Percentiles rank a stretch among this genome's conserved stretches.
Conservation (phyloP, 352 stramenopile genomes). For the Elongisporangium undulatum region DNA sequence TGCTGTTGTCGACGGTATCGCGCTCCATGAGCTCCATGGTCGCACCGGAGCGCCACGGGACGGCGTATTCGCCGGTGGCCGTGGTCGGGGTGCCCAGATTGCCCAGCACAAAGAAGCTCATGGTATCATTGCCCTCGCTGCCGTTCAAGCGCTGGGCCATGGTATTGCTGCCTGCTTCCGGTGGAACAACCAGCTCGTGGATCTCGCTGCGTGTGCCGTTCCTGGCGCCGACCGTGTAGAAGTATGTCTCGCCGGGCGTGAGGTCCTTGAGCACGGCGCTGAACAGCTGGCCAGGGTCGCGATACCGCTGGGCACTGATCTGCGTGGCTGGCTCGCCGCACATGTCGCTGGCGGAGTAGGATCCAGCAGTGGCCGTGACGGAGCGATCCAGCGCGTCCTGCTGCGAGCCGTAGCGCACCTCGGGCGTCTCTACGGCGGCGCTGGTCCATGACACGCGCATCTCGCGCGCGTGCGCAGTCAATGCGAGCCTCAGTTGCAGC, state of each 20-base stretch:
- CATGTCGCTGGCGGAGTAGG: constrained; percentile 27
- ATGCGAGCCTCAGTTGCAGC: constrained; percentile 31
- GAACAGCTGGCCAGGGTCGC: constrained; percentile 30
- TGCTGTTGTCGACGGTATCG: constrained; percentile 21
- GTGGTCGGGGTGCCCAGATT: constrained; percentile 44
- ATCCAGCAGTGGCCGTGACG: constrained; percentile 15
- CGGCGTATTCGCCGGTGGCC: constrained; percentile 21
- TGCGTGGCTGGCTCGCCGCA: constrained; percentile 17
- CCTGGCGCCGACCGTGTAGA: constrained; percentile 27
- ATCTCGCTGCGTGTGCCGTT: constrained; percentile 21
- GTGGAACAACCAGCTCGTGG: constrained; percentile 22
- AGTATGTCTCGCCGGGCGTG: constrained; percentile 23
- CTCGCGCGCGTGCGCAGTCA: constrained; percentile 24
- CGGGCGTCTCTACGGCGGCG: constrained; percentile 23
- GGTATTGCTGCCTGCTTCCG: constrained; percentile 13
- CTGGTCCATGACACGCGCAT: constrained; percentile 60
- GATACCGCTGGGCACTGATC: constrained; percentile 3
- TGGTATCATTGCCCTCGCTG: constrained; percentile 14
- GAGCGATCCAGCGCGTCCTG: constrained; percentile 9
- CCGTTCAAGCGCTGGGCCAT: not conserved
- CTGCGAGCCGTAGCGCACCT: constrained; percentile 31
- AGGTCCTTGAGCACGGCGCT: constrained; percentile 33
- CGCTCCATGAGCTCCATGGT: constrained; percentile 29
- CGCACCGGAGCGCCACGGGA: constrained; percentile 26
- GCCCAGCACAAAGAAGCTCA: constrained; percentile 73